These are phyloP conservation scores for Lotmaria passim DNA, from an alignment of 208 protist genomes.

Conservation along the genomic window DNA sequence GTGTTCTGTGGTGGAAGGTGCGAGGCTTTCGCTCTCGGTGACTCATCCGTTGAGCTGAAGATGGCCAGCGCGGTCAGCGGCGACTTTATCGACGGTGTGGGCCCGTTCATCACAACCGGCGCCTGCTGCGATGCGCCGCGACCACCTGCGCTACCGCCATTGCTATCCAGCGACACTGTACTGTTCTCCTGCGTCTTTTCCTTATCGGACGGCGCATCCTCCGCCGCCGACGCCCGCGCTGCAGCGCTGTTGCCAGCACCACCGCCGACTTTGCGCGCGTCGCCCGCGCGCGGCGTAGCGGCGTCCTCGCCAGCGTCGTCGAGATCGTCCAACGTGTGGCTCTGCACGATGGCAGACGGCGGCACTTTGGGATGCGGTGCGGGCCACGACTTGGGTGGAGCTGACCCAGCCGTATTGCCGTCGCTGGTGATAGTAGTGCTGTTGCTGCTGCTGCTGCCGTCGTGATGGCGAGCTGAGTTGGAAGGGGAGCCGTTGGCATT, in stretches of 20 bases:
- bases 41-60: conserved; percentile 11
- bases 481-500: neutral
- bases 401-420: conserved; percentile 2
- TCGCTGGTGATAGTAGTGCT: neutral
- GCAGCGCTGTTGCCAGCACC: neutral
- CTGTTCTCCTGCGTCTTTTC: neutral
- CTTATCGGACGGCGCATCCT: neutral
- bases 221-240: neutral
- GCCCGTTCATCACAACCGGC: neutral
- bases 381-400: neutral
- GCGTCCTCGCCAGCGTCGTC: conserved; percentile 21
- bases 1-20: neutral
- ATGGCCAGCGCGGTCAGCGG: conserved; percentile 16
- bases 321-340: conserved; percentile 20
- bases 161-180: neutral
- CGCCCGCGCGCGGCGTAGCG: neutral
- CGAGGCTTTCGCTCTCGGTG: too few species aligned
- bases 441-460: neutral
- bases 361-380: neutral
- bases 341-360: conserved; percentile 1
- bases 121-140: neutral
- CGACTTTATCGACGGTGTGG: neutral
- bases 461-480: neutral
- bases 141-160: neutral
- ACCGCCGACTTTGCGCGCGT: neutral